Conservation (phyloP, 2,329 filamentous ascomycete genomes). For the Alternaria dauci region DNA sequence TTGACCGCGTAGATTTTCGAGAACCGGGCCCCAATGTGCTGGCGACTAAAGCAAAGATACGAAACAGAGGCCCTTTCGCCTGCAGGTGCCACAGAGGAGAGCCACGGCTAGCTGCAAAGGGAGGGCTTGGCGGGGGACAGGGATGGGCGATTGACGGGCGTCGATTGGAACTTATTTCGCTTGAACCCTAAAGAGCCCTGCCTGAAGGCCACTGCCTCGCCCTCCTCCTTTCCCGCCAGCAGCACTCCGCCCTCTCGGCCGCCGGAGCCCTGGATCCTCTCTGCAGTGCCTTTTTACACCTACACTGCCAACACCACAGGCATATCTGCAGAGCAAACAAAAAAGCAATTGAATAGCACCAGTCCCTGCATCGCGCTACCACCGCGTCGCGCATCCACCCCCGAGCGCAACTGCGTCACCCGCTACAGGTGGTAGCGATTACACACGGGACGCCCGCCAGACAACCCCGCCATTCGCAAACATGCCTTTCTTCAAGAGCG, state of each 20-base stretch:
- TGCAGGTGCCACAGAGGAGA: conserved; percentile 2
- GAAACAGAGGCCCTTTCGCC: conserved; percentile 14
- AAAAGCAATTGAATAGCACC: conserved; percentile 21
- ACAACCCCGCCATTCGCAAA: conserved; percentile 27
- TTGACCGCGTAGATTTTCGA: conserved; percentile 16
- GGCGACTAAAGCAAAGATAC: conserved; percentile 21
- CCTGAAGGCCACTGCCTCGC: conserved; percentile 21
- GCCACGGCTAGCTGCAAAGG: conserved; percentile 9
- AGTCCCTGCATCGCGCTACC: conserved; percentile 29
- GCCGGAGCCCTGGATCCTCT: neutral
- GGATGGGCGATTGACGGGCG: conserved; percentile 15
- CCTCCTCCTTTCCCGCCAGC: conserved; percentile 31
- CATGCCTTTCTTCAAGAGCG: conserved; percentile 53
- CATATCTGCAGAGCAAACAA: conserved; percentile 4
- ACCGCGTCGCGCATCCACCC: conserved; percentile 21
- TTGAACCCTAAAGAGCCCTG: conserved; percentile 26
- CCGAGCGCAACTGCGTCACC: conserved; percentile 18
- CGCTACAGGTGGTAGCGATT: conserved; percentile 21
- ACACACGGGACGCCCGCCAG: conserved; percentile 29
- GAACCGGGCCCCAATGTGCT: conserved; percentile 18
- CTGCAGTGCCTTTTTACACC: neutral
- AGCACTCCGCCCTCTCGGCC: neutral
- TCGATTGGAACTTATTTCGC: conserved; percentile 30
- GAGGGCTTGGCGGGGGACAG: conserved; percentile 14
- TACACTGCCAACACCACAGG: conserved; percentile 11